Base-by-base conservation (phyloP, 768 basidiomycete species). In the Coprinopsis marcescibilis region DNA sequence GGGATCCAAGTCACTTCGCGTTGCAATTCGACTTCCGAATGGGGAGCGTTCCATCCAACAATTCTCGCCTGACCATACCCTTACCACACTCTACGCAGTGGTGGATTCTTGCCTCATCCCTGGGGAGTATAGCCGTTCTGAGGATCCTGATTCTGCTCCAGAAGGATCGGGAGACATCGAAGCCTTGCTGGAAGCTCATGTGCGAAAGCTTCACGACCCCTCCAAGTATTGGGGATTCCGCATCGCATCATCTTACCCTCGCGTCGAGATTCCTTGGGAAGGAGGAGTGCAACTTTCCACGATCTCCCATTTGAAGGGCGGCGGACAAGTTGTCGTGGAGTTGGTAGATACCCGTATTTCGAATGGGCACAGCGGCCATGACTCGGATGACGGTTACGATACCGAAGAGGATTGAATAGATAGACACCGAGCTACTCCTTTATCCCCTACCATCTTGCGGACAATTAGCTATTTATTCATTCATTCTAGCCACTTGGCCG, bases 221-320 rank as follows among this genome's bases (percentile, higher is more conserved):
- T 64, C 70, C 7, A 65, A 64, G 21, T 89, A 82, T 73, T 91
- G 85, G 81, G 80, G 78, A 6, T 93, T 94, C 70, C 72, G 69
- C 50, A 66, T 94, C 23, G 68, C 67, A 2, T 73, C 75, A 2
- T 74, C 86, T 8, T 93, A 88, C 56, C 91, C 91, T 3, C 68
- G 85, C 43, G 66, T 65, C 34, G 79, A 80, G 61, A 73, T 87
- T 44, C 68, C 68, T 11, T 88, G 82, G 73, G 46, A 53, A 34
- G 29, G 60, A 0, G 63, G 60, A 20, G 50, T 56, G 17, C 66
- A 55, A 33, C 65, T 88, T 5, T 65, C 58, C 5, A 71, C 72
- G 1, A 59, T 82, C 1, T 70, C 72, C 12, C 69, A 62, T 13
- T 60, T 87, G 40, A 73, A 68, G 51, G 78, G 76, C 14, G 83